These are phyloP conservation scores for Zygosaccharomyces sapae DNA, from an alignment of 1,139 yeast species.

Conservation along the genomic window DNA sequence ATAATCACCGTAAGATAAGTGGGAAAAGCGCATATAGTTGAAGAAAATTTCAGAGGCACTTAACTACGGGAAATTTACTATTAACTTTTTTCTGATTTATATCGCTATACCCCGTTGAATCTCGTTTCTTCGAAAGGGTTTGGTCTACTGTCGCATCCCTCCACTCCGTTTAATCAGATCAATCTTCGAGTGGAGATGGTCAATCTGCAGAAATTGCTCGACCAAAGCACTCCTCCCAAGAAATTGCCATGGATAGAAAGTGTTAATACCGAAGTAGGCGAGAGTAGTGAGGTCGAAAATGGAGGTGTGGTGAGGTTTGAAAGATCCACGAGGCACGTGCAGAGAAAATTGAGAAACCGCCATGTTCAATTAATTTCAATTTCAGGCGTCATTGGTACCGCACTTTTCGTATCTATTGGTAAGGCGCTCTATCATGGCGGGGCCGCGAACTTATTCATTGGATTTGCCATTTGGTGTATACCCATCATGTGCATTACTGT, in stretches of 20 bases:
- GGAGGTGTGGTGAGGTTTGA: neutral
- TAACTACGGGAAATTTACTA: too few species aligned
- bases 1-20: too few species aligned
- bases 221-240: neutral
- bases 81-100: too few species aligned
- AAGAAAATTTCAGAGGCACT: too few species aligned
- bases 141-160: too few species aligned
- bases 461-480: slow-evolving; percentile 55
- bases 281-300: slow-evolving; percentile 1
- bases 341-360: slow-evolving; percentile 47
- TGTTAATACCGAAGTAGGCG: slow-evolving; percentile 1
- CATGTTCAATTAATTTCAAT: slow-evolving; percentile 76
- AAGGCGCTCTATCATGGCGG: slow-evolving; percentile 67
- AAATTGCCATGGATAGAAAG: slow-evolving; percentile 1
- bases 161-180: neutral
- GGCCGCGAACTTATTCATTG: slow-evolving; percentile 69
- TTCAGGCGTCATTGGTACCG: slow-evolving; percentile 86
- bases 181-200: neutral
- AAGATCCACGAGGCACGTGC: slow-evolving; percentile 4
- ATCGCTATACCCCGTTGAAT: too few species aligned
- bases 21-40: too few species aligned
- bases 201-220: neutral
- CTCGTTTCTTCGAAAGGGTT: too few species aligned
- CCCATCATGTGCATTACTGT: slow-evolving; percentile 66
- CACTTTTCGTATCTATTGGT: slow-evolving; percentile 71